phyloP scores from a whole-genome alignment of 2,329 filamentous ascomycete genomes.

The Fusarium sp. region DNA sequence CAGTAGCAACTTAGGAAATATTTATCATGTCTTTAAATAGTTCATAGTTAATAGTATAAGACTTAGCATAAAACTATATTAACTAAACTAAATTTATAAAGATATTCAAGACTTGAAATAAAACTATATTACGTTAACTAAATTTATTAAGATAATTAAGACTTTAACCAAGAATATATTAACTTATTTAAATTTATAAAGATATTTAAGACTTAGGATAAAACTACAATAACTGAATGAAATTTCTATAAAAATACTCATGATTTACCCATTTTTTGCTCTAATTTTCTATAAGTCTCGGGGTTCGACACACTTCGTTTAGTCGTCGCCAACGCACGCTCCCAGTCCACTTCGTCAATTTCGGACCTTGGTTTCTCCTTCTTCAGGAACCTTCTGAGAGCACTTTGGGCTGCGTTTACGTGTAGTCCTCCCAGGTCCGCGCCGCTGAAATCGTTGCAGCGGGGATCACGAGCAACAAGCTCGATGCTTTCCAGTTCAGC shows the following conservation, averaged over 20 bases:
- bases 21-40: too few relatives aligned
- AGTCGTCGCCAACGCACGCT: conserved; percentile 63
- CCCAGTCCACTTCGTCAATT: conserved; percentile 63
- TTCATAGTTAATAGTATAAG: too few relatives aligned
- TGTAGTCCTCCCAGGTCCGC: conserved; percentile 68
- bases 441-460: conserved; percentile 83
- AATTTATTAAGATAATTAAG: too few relatives aligned
- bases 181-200: too few relatives aligned
- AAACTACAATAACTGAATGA: background rate
- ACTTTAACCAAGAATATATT: too few relatives aligned
- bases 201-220: background rate
- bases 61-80: too few relatives aligned
- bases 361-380: conserved; percentile 44
- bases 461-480: conserved; percentile 72
- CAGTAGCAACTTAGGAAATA: too few relatives aligned
- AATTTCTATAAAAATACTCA: too few relatives aligned
- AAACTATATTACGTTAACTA: background rate
- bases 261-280: conserved; percentile 33
- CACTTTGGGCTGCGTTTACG: conserved; percentile 65
- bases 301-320: conserved; percentile 64
- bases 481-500: conserved; percentile 69
- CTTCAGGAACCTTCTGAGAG: conserved; percentile 58
- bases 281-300: conserved; percentile 58
- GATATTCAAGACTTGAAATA: background rate
- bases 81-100: too few relatives aligned